Evolutionary conservation across 2,329 filamentous ascomycete species (phyloP), one percentile per base, ranked within the genome.

Genomic region (Colletotrichum magnum): DNA sequence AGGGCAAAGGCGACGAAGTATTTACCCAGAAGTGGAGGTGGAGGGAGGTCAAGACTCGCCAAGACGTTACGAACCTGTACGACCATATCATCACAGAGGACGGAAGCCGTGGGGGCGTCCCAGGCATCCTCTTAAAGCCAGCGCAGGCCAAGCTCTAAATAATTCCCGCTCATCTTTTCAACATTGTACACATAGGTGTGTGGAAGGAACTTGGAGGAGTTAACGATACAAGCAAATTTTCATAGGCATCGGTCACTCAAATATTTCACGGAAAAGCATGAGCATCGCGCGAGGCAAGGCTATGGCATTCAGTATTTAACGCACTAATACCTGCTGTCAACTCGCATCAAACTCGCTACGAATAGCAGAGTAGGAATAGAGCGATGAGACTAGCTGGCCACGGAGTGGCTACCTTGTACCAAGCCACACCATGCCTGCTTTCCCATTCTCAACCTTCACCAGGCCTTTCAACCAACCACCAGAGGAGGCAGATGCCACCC

Each of bases 11-110:
- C 15, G 80, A 82, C 0, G 76, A 81, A 4, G 86, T 87, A 60
- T 87, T 94, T 73, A 81, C 81, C 45, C 76, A 80, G 2, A 89
- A 89, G 75, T 90, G 87, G 88, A 84, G 85, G 36, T 93, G 91
- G 85, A 94, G 90, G 84, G 83, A 83, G 62, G 86, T 87, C 52
- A 72, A 75, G 69, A 72, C 77, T 62, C 77, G 78, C 69, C 67
- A 81, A 68, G 77, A 82, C 36, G 77, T 75, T 41, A 82, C 81
- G 47, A 74, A 72, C 32, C 75, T 76, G 43, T 82, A 82, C 53
- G 75, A 73, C 32, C 77, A 78, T 2, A 75, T 88, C 16, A 77
- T 82, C 32, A 89, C 86, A 0, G 82, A 86, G 69, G 87, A 89
- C 68, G 87, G 87, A 3, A 87, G 83, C 58, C 79, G 87, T 50